Conservation (phyloP, 2,329 filamentous ascomycete genomes). For the Aspergillus brunneoviolaceus region DNA sequence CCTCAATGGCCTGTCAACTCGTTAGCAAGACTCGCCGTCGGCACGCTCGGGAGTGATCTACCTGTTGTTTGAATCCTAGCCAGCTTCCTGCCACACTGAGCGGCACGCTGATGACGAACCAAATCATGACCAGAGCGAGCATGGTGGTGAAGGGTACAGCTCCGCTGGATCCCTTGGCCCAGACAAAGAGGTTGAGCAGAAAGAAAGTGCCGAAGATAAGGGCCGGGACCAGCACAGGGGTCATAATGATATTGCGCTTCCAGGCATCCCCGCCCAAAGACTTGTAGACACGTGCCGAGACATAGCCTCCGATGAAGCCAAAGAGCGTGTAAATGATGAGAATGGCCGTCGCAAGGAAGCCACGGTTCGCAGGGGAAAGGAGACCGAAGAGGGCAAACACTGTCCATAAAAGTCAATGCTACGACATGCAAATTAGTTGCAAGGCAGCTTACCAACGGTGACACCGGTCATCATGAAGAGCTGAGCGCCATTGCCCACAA, state of each 20-base stretch:
- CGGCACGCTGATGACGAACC: constrained; percentile 95
- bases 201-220: constrained; percentile 89
- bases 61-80: constrained; percentile 77
- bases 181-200: constrained; percentile 92
- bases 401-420: constrained; percentile 19
- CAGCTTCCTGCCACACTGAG: constrained; percentile 87
- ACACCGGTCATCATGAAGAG: constrained; percentile 96
- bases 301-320: constrained; percentile 87
- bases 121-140: constrained; percentile 88
- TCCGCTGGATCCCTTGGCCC: constrained; percentile 87
- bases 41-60: constrained; percentile 26
- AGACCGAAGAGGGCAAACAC: constrained; percentile 91
- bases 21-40: constrained; percentile 10
- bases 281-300: constrained; percentile 90
- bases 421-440: background rate
- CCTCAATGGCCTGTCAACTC: constrained; percentile 58
- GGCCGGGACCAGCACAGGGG: constrained; percentile 79
- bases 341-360: constrained; percentile 89
- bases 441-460: constrained; percentile 64
- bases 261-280: constrained; percentile 87
- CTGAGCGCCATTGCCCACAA: constrained; percentile 91
- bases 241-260: constrained; percentile 90
- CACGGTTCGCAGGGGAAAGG: constrained; percentile 91
- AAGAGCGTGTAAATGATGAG: constrained; percentile 91
- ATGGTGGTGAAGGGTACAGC: constrained; percentile 97